Conservation (phyloP, 306 rosid species). For the Nissolia schottii region DNA sequence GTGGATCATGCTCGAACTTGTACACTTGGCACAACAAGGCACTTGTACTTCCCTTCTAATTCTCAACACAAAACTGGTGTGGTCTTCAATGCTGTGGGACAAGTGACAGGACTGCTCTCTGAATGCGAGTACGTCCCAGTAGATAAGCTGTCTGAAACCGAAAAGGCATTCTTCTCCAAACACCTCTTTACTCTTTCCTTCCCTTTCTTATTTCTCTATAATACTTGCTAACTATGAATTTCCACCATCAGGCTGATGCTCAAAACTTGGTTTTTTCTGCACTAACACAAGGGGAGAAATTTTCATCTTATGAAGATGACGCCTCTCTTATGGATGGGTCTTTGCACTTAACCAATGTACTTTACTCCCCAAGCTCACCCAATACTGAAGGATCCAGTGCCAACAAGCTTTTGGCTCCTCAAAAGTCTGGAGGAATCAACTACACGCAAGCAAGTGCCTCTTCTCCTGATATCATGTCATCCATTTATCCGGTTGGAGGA, state of each 20-base stretch:
- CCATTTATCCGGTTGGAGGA: constrained; percentile 62
- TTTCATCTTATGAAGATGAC: constrained; percentile 57
- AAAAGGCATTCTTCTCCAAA: constrained; percentile 58
- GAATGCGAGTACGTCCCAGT: constrained; percentile 59
- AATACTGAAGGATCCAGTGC: constrained; percentile 53
- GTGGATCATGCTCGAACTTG: constrained; percentile 95
- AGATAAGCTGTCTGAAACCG: constrained; percentile 74
- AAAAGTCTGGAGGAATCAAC: constrained; percentile 53
- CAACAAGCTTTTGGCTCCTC: constrained; percentile 57
- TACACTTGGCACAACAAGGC: constrained; percentile 44
- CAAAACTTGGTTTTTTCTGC: constrained; percentile 62
- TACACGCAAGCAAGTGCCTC: constrained; percentile 55
- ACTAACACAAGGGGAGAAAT: constrained; percentile 50
- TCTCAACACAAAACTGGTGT: constrained; percentile 65
- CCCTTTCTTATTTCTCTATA: constrained; percentile 10
- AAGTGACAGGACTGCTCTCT: constrained; percentile 64
- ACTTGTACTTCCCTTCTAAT: constrained; percentile 42
- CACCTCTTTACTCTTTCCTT: constrained; percentile 4
- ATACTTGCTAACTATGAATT: constrained; percentile 21
- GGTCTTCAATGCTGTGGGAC: constrained; percentile 84
- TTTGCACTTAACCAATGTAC: constrained; percentile 40
- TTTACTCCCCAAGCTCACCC: constrained; percentile 54
- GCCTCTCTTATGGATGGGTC: constrained; percentile 45
- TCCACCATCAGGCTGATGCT: constrained; percentile 60
- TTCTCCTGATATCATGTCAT: constrained; percentile 75